Evolutionary conservation across 2,329 filamentous ascomycete genomes (phyloP), one percentile per base, ranked within the genome.

Genomic region (Plectosphaerella sp.): DNA sequence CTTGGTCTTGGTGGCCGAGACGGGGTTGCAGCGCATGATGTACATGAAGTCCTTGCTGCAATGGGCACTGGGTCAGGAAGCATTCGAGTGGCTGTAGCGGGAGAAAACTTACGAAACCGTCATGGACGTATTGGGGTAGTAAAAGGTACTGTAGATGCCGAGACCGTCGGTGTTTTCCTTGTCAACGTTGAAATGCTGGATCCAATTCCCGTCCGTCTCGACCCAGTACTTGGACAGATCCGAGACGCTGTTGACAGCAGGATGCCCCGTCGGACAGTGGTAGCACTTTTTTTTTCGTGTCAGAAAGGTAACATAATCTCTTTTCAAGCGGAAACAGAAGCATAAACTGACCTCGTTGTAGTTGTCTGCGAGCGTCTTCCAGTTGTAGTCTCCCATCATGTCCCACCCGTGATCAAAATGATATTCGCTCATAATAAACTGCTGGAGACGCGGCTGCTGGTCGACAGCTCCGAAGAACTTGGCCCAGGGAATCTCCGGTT

Each of bases 1-100:
- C 36, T 66, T 67, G 14, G 68, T 72, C 11, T 64, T 67, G 11
- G 66, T 69, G 1, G 74, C 66, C 2, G 67, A 67, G 16, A 68
- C 64, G 10, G 76, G 76, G 20, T 78, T 67, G 64, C 77, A 76
- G 48, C 73, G 70, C 59, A 76, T 73, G 54, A 78, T 76, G 60
- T 77, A 77, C 59, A 79, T 72, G 64, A 78, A 78, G 58, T 75
- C 64, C 22, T 68, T 65, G 5, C 71, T 74, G 54, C 11, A 15
- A 22, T 4, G 10, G 18, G 54, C 7, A 15, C 15, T 4, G 10
- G 18, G 42, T 57, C n/a, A n/a, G n/a, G n/a, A n/a, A n/a, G n/a
- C n/a, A n/a, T n/a, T n/a, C n/a, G n/a, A n/a, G n/a, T n/a, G n/a
- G n/a, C n/a, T n/a, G n/a, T n/a, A n/a, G n/a, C n/a, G n/a, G n/a